Base-by-base conservation (phyloP, 305 asterid species). In the Fraxinus latifolia region DNA sequence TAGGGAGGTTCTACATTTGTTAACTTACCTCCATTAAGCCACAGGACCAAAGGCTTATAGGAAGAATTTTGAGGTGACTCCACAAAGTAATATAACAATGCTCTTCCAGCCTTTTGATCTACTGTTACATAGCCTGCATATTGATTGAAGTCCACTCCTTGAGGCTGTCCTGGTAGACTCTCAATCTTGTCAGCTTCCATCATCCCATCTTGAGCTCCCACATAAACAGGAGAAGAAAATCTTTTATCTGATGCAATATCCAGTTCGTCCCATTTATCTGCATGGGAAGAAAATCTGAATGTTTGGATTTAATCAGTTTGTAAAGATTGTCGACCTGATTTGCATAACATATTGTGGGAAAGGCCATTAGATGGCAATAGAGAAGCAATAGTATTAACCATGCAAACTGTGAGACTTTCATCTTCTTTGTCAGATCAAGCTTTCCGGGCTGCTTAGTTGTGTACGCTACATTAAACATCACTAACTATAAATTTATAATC, bases 51-150 rank as follows among this genome's bases (percentile, higher is more conserved):
- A 71, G 94, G 94, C 65, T 84, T 87, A 33, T 83, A 39, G 21
- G 90, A 78, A 19, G 90, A 74, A 72, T 87, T 81, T 14, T 79
- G 76, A 3, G 84, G 79, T 1, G 90, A 88, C 82, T 92, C 96
- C 6, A 77, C 84, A 25, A 92, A 88, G 53, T 90, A 91, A 77
- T 91, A 91, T 37, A 84, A 91, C 31, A 88, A 68, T 4, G 93
- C 91, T 47, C 89, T 79, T 11, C 92, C 94, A 12, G 88, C 91
- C 6, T 39, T 50, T 2, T 84, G 87, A 74, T 90, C 88, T 3
- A 92, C 90, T 0, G 92, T 91, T 8, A 90, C 90, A 74, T 90
- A 88, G 0, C 97, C 93, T 27, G 94, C 77, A 77, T 90, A 92
- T 55, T 92, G 97, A 77, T 84, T 84, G 47, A 92, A 91, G 47